Evolutionary conservation across 495 filamentous ascomycete species (phyloP).

Genomic region (Cenococcum geophilum): DNA sequence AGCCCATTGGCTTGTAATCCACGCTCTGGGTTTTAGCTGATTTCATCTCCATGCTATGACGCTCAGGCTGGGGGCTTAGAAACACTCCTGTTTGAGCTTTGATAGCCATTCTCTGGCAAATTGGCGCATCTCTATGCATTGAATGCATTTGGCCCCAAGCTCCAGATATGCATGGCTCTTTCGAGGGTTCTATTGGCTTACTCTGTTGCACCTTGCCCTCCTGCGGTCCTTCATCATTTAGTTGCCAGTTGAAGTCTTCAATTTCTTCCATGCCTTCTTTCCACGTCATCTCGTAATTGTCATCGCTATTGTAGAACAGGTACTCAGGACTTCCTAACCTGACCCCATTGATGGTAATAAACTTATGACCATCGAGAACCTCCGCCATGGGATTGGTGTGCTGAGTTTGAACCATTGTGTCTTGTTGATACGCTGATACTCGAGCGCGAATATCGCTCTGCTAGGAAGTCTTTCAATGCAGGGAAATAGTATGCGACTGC

Average conservation of each 20-base stretch:
- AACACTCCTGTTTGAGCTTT: too few relatives aligned
- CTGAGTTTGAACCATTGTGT: neutral
- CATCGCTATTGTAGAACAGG: slow-evolving; percentile 1
- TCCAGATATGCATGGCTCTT: too few relatives aligned
- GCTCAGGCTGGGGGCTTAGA: too few relatives aligned
- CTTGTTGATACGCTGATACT: neutral
- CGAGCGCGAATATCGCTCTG: neutral
- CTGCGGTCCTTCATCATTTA: neutral
- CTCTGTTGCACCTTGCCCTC: neutral
- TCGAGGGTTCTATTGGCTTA: too few relatives aligned
- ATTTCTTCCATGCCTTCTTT: slow-evolving; percentile 16
- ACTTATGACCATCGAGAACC: neutral
- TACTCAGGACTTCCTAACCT: neutral
- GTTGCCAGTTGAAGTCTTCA: slow-evolving; percentile 19
- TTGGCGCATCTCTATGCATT: too few relatives aligned
- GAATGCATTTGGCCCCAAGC: too few relatives aligned
- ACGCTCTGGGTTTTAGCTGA: too few relatives aligned
- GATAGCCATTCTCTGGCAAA: too few relatives aligned
- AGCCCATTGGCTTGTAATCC: too few relatives aligned
- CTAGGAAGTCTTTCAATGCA: too few relatives aligned
- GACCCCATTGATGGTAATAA: neutral
- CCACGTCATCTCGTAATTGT: slow-evolving; percentile 12
- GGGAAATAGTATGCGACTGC: too few relatives aligned
- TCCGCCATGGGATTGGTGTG: neutral
- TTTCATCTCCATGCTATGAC: too few relatives aligned